Base-by-base conservation (phyloP, 306 rosid species). In the Adenanthera pavonina region DNA sequence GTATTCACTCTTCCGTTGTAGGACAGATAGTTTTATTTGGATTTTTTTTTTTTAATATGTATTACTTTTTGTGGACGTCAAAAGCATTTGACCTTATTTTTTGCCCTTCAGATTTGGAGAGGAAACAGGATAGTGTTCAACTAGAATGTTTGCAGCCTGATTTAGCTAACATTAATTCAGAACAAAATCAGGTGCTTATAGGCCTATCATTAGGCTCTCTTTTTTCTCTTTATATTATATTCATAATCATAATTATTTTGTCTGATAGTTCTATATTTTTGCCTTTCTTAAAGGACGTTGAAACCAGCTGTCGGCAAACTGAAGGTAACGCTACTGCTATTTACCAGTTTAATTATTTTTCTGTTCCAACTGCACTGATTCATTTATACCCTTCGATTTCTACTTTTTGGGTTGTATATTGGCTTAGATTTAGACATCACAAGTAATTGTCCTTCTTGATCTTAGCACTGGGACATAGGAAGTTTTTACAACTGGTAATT, bases 171-270 rank as follows among this genome's bases (percentile, higher is more conserved):
- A 56, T 43, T 53, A 71, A 51, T 84, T 73, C 82, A 25, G 90
- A 87, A 80, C 88, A 81, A 85, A 92, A 80, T 84, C 85, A 92
- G 98, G 98, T 94, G 66, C 72, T 70, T 54, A 53, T 41, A 64
- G 35, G 83, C 73, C 10, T 54, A 19, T 59, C 17, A 56, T 20
- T 47, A 20, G 65, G 36, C 51, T 36, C 4, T 3, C 11, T 5
- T 19, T 13, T 4, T 13, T 3, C 51, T 14, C 51, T 57, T 2
- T 54, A 38, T 44, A 65, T 74, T 74, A 15, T 54, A 62, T 72
- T 71, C 20, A 30, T 70, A 69, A 60, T 72, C 8, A 36, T 70
- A 68, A 60, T 62, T 74, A 69, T 74, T 54, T 66, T 70, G 35
- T 83, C 65, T 69, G 72, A 34, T 69, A 25, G 57, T 48, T 82